phyloP scores from a whole-genome alignment of 345 rosid species.

The Diplotaxis tenuifolia region DNA sequence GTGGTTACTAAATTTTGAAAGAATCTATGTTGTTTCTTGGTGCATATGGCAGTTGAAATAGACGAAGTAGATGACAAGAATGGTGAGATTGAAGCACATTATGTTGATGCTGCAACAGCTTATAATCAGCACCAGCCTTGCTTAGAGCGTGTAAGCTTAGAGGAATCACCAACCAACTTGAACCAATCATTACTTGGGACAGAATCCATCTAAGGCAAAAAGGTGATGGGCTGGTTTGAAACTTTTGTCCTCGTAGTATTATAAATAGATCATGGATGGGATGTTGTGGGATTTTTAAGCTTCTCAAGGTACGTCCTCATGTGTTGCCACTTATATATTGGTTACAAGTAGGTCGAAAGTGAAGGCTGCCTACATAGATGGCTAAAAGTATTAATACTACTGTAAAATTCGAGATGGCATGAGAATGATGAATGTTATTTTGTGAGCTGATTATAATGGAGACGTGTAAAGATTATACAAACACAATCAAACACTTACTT shows the following conservation, averaged over 20 bases:
- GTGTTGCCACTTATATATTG: background rate
- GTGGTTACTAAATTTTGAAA: background rate
- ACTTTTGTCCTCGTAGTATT: background rate
- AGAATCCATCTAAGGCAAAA: constrained; percentile 10
- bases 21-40: constrained; percentile 17
- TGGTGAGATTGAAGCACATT: constrained; percentile 49
- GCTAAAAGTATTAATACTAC: background rate
- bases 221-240: background rate
- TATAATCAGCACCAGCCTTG: constrained; percentile 49
- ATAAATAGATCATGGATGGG: background rate
- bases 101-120: constrained; percentile 47
- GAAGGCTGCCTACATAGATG: background rate
- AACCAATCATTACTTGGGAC: constrained; percentile 43
- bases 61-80: constrained; percentile 65
- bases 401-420: background rate
- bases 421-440: background rate
- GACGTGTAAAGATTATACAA: background rate
- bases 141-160: constrained; percentile 42
- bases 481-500: background rate
- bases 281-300: constrained; percentile 7
- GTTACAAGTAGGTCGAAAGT: background rate
- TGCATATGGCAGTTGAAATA: constrained; percentile 64
- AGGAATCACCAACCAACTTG: constrained; percentile 39
- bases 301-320: background rate
- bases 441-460: background rate